A percentile compares a stretch with the other conserved stretches of the same genome.
Evolutionary conservation across 495 filamentous ascomycete species (phyloP).

Genomic region (Amphirosellinia nigrospora): DNA sequence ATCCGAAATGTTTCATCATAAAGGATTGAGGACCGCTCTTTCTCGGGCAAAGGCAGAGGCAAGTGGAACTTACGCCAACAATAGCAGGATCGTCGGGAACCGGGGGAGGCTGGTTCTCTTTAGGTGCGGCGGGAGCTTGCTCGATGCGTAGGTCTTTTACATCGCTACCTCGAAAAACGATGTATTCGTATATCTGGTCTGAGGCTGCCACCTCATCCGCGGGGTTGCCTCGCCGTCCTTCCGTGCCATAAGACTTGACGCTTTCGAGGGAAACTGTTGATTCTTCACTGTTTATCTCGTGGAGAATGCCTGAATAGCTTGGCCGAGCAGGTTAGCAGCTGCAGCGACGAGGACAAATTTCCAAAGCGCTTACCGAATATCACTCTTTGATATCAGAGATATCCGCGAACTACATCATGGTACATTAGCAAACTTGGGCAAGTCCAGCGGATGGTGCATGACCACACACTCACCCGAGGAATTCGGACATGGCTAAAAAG

Average conservation of each 20-base stretch:
- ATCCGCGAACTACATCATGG: slow-evolving; percentile 66
- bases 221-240: slow-evolving; percentile 80
- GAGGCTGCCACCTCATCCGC: slow-evolving; percentile 82
- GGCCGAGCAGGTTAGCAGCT: slow-evolving; percentile 38
- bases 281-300: slow-evolving; percentile 97
- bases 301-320: slow-evolving; percentile 93
- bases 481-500: slow-evolving; percentile 54
- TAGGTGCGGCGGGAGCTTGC: slow-evolving; percentile 64
- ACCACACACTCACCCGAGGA: slow-evolving; percentile 51
- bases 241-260: slow-evolving; percentile 90
- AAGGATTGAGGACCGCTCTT: slow-evolving; percentile 26
- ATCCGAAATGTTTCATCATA: slow-evolving; percentile 90
- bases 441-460: neutral
- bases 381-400: slow-evolving; percentile 93
- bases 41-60: neutral
- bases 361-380: slow-evolving; percentile 76
- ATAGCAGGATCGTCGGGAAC: slow-evolving; percentile 97
- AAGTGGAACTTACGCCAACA: slow-evolving; percentile 78
- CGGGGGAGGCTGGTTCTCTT: slow-evolving; percentile 76
- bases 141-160: slow-evolving; percentile 97
- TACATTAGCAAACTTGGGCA: slow-evolving; percentile 33
- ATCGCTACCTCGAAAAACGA: slow-evolving; percentile 98
- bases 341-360: slow-evolving; percentile 5
- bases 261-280: slow-evolving; percentile 96
- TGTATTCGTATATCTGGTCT: slow-evolving; percentile 93